phyloP scores from a whole-genome alignment of 2,329 filamentous ascomycete species.

The Sclerotinia spermophila region DNA sequence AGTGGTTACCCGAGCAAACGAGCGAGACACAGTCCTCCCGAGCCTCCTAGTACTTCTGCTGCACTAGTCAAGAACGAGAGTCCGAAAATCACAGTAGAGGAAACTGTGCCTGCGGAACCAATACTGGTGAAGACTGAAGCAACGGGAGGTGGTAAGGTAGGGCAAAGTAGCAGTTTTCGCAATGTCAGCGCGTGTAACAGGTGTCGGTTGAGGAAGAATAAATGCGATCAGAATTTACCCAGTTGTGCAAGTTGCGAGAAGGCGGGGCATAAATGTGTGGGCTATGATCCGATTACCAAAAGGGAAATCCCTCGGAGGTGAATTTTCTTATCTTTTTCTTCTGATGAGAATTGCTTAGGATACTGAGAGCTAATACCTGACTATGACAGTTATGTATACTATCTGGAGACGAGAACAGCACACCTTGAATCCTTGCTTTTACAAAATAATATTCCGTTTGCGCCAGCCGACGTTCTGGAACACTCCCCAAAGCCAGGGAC shows the following conservation, averaged over 20 bases:
- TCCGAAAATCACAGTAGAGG: slow-evolving; percentile 25
- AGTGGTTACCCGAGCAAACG: slow-evolving; percentile 52
- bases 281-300: slow-evolving; percentile 95
- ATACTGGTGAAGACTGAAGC: slow-evolving; percentile 12
- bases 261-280: slow-evolving; percentile 85
- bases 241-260: slow-evolving; percentile 91
- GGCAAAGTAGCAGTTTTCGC: slow-evolving; percentile 66
- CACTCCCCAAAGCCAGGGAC: slow-evolving; percentile 46
- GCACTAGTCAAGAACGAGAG: slow-evolving; percentile 26
- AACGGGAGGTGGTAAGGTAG: slow-evolving; percentile 34
- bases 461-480: slow-evolving; percentile 68
- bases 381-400: slow-evolving; percentile 75
- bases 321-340: slow-evolving; percentile 26
- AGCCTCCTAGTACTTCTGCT: slow-evolving; percentile 34
- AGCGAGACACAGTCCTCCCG: slow-evolving; percentile 51
- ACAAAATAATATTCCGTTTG: slow-evolving; percentile 66
- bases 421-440: slow-evolving; percentile 76
- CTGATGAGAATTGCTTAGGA: neutral
- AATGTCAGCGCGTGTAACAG: slow-evolving; percentile 94
- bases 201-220: slow-evolving; percentile 87
- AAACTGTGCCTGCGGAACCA: slow-evolving; percentile 28
- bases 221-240: slow-evolving; percentile 89
- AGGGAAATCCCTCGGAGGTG: slow-evolving; percentile 81
- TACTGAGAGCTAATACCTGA: neutral
- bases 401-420: slow-evolving; percentile 80